Evolutionary conservation across 1,284 basidiomycete species (phyloP).

Genomic region (Entoloma clypeatum): DNA sequence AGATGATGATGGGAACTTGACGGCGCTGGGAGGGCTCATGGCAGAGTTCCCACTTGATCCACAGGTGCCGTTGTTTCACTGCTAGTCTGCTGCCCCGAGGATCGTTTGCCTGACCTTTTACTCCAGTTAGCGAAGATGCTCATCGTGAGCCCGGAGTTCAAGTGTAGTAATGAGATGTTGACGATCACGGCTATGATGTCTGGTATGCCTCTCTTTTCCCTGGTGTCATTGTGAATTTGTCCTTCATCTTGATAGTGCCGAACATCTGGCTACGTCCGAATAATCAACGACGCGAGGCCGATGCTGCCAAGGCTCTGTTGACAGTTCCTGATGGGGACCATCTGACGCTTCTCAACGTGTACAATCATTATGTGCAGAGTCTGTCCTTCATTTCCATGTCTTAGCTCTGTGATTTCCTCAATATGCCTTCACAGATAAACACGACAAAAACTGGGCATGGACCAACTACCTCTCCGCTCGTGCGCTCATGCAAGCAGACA

Average conservation of each 20-base stretch:
- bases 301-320: constrained; percentile 86
- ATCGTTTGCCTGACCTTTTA: neutral
- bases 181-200: constrained; percentile 97
- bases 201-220: constrained; percentile 44
- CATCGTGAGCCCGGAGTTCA: constrained; percentile 91
- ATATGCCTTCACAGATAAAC: constrained; percentile 44
- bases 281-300: constrained; percentile 85
- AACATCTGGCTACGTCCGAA: constrained; percentile 93
- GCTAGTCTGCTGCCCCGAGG: constrained; percentile 6
- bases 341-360: constrained; percentile 92
- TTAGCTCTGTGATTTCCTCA: neutral
- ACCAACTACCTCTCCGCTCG: constrained; percentile 86
- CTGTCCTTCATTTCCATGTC: constrained; percentile 24
- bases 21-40: constrained; percentile 87
- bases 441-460: constrained; percentile 91
- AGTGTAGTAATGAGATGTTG: constrained; percentile 94
- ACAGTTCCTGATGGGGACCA: constrained; percentile 96
- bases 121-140: constrained; percentile 86
- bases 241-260: constrained; percentile 56
- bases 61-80: constrained; percentile 50
- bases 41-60: constrained; percentile 98
- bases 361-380: constrained; percentile 90
- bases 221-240: neutral
- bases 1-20: constrained; percentile 93
- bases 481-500: constrained; percentile 89